These are phyloP conservation scores for Pythium aristosporum DNA, from an alignment of 352 stramenopile species.

Conservation along the genomic window DNA sequence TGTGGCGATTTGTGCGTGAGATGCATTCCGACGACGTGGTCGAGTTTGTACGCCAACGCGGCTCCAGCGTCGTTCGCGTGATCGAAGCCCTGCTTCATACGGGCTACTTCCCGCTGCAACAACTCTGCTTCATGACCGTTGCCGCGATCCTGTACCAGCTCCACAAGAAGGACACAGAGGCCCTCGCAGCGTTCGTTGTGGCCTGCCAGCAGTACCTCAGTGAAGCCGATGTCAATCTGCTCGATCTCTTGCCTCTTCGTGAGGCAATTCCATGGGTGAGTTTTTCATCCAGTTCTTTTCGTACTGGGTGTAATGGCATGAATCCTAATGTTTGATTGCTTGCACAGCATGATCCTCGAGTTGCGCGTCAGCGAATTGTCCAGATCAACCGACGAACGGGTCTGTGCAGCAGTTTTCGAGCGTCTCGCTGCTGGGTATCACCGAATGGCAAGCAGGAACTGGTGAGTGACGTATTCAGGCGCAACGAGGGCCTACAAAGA, in stretches of 20 bases:
- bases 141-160: constrained; percentile 39
- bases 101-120: constrained; percentile 64
- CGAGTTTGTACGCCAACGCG: constrained; percentile 29
- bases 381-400: constrained; percentile 29
- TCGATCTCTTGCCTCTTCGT: constrained; percentile 34
- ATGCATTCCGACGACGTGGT: constrained; percentile 28
- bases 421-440: constrained; percentile 31
- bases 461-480: constrained; percentile 12
- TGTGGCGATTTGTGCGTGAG: constrained; percentile 32
- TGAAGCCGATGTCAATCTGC: constrained; percentile 28
- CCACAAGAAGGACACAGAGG: constrained; percentile 27
- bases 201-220: constrained; percentile 24
- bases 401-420: constrained; percentile 26
- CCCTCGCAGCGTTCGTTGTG: constrained; percentile 22
- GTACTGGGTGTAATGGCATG: neutral
- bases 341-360: constrained; percentile 27
- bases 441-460: constrained; percentile 24
- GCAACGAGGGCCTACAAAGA: neutral
- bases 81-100: constrained; percentile 47
- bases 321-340: neutral
- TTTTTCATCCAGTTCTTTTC: neutral
- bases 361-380: constrained; percentile 28
- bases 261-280: constrained; percentile 46
- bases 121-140: constrained; percentile 56
- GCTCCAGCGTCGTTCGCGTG: constrained; percentile 31